Evolutionary conservation across 1,284 basidiomycete species (phyloP), one percentile per base, ranked within the genome.

Genomic region (Sanguinoderma infundibulare): DNA sequence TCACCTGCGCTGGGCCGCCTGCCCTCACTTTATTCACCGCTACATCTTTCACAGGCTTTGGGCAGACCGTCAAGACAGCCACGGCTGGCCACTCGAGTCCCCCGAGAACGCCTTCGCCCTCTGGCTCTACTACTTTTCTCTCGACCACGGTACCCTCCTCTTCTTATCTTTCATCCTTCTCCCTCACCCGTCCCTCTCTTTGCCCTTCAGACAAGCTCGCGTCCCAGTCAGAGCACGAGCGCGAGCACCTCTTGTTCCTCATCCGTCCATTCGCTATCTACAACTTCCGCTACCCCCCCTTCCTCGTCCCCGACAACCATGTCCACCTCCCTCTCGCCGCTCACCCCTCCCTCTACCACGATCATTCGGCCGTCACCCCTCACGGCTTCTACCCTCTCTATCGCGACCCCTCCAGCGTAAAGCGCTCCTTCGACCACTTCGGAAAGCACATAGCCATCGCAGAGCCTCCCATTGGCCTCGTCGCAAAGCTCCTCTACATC

Each of bases 401-500:
- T 69, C 81, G 80, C 60, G 50, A 74, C 6, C 77, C 70, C 1
- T 35, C 61, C 1, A 51, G 76, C 20, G 60, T 63, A 52, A 60
- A 67, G 35, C 62, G 63, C 53, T 20, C 36, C 7, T 66, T 77
- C 39, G 58, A 68, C 1, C 80, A 85, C 68, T 89, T 81, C 72
- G 74, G 75, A 39, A 64, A 75, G 50, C 62, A 67, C 15, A 67
- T 83, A n/a, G 39, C 65, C 2, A 70, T 89, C 39, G 66, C 75
- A 26, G 69, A 78, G 0, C 87, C 89, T 0, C 81, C 83, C 5
- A 79, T 83, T n/a, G 77, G 84, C 12, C 71, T 81, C 40, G 82
- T 86, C 0, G 87, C 89, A 1, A 86, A 85, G 53, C 78, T 90
- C 5, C 73, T 91, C 52, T 91, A 84, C 72, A 83, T 90, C 60